phyloP scores from a whole-genome alignment of 2,329 filamentous ascomycete genomes.

The Sporothrix variecibatus region DNA sequence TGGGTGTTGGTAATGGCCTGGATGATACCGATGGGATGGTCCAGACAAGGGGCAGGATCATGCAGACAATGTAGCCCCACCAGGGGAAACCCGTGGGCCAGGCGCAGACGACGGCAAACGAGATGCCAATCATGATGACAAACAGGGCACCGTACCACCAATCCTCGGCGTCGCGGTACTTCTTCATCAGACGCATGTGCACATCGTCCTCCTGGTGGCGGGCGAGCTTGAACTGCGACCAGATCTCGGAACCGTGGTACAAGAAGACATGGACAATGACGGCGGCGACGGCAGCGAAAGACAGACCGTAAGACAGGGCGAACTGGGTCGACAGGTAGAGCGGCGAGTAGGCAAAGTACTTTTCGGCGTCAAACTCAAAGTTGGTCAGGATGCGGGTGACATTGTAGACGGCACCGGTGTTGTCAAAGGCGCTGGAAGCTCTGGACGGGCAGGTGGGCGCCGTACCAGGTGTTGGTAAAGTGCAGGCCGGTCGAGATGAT shows the following conservation, averaged over 20 bases:
- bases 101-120: slow-evolving; percentile 54
- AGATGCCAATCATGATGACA: slow-evolving; percentile 55
- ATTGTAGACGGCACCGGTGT: slow-evolving; percentile 61
- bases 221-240: slow-evolving; percentile 56
- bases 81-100: slow-evolving; percentile 61
- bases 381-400: slow-evolving; percentile 62
- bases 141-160: slow-evolving; percentile 61
- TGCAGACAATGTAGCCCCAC: slow-evolving; percentile 60
- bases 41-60: slow-evolving; percentile 60
- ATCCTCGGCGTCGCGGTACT: slow-evolving; percentile 60
- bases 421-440: slow-evolving; percentile 65
- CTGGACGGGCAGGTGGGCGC: slow-evolving; percentile 63
- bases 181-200: slow-evolving; percentile 63
- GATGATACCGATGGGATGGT: slow-evolving; percentile 65
- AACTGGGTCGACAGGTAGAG: slow-evolving; percentile 66
- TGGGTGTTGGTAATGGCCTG: slow-evolving; percentile 70
- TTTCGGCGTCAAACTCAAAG: slow-evolving; percentile 59
- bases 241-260: slow-evolving; percentile 59
- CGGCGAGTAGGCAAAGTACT: slow-evolving; percentile 66
- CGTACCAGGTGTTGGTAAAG: slow-evolving; percentile 58
- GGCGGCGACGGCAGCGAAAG: slow-evolving; percentile 60
- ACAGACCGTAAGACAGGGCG: slow-evolving; percentile 59
- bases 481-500: slow-evolving; percentile 60
- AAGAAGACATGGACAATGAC: slow-evolving; percentile 58
- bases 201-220: slow-evolving; percentile 60